Evolutionary conservation across 306 rosid species (phyloP), one percentile per base, ranked within the genome.

Genomic region (Datisca glomerata): DNA sequence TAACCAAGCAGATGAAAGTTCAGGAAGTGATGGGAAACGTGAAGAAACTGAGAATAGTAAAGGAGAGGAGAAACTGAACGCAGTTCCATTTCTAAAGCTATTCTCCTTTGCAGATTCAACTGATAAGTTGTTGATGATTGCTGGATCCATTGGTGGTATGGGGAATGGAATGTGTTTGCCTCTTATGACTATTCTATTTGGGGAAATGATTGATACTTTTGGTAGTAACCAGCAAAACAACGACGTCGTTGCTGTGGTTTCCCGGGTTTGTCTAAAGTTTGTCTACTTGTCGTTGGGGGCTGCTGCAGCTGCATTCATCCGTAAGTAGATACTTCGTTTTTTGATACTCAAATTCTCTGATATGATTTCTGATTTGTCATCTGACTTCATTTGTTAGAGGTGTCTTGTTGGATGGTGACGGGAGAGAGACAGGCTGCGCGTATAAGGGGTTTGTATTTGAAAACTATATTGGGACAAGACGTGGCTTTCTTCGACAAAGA

Each of bases 401-500:
- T 86, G 63, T 11, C 80, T 38, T 38, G 91, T 49, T 81, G 96
- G 96, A 86, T 86, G 91, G 73, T 86, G 14, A 81, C 94, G 2
- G 96, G 96, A 20, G 96, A 86, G 70, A 81, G 96, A 64, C 96
- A 86, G 25, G 91, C 96, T 15, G 86, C 91, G 32, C 24, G 96
- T 49, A 81, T 86, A 40, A 65, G 96, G 56, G 77, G 81, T 55
- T 61, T 86, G 65, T 86, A 81, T 66, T 63, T 86, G 81, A 86
- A 70, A 52, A 81, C 96, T 9, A 78, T 86, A 45, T 45, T 86
- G 19, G 73, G 94, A 61, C 96, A 86, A 73, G 94, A 86, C 58
- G 74, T 78, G 31, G 68, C 67, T 56, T 86, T 81, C 71, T 86
- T 86, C 56, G 96, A 86, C 56, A 75, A 55, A 39, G 96, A 86